These are phyloP conservation scores for Haematococcus lacustris DNA, from an alignment of 139 green algal species.

Conservation along the genomic window DNA sequence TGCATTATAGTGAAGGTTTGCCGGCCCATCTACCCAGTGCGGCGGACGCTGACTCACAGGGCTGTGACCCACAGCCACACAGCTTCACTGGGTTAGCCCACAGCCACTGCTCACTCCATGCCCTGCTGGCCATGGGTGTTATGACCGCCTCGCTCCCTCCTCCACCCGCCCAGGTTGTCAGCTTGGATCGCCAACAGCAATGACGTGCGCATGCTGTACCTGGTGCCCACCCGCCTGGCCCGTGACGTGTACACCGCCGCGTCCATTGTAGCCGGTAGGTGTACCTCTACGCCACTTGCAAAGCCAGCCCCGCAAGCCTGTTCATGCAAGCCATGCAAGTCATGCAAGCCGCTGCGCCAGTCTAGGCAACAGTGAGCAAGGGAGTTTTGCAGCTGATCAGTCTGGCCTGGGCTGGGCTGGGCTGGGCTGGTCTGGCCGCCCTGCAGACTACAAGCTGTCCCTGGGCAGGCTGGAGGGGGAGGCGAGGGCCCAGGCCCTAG, in stretches of 20 bases:
- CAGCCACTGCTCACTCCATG: too few species aligned
- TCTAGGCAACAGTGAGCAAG: not conserved
- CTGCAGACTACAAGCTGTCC: conserved; percentile 29
- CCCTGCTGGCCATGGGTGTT: too few species aligned
- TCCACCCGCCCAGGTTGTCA: too few species aligned
- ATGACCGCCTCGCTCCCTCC: too few species aligned
- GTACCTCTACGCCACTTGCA: not conserved
- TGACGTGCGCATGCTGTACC: conserved; percentile 1
- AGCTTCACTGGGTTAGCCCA: too few species aligned
- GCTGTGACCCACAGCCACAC: too few species aligned
- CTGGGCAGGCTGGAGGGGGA: conserved; percentile 10
- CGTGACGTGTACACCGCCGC: not conserved
- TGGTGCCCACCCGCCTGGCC: not conserved
- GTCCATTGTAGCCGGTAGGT: not conserved
- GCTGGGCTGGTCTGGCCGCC: not conserved
- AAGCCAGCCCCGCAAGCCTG: not conserved
- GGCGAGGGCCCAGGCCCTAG: conserved; percentile 22
- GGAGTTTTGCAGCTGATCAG: not conserved
- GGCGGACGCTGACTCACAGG: too few species aligned
- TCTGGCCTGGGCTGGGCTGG: not conserved
- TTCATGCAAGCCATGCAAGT: not conserved
- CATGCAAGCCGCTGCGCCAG: not conserved
- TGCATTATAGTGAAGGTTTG: too few species aligned
- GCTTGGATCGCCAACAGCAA: too few species aligned
- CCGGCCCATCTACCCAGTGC: too few species aligned